Percentiles rank a stretch among this genome's conserved stretches.
phyloP scores from a whole-genome alignment of 2,329 filamentous ascomycete genomes.

The Pseudogymnoascus sp. region DNA sequence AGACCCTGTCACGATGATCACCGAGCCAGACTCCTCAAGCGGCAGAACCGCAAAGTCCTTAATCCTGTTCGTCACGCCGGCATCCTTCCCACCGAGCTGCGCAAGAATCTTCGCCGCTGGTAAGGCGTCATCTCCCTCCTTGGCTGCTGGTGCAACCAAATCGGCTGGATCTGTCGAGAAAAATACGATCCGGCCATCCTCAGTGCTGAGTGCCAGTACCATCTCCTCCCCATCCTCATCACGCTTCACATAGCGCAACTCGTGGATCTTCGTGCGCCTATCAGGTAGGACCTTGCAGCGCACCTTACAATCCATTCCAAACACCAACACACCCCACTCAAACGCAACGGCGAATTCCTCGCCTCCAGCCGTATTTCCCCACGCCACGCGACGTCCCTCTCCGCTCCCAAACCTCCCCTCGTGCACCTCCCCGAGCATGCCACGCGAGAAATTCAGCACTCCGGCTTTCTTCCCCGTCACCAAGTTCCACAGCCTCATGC shows the following conservation, averaged over 20 bases:
- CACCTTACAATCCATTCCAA: conserved; percentile 79
- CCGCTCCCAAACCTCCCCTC: conserved; percentile 71
- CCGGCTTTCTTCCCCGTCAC: conserved; percentile 94
- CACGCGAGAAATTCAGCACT: conserved; percentile 74
- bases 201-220: conserved; percentile 72
- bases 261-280: conserved; percentile 72
- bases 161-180: conserved; percentile 59
- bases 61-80: conserved; percentile 61
- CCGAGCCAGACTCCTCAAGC: conserved; percentile 40
- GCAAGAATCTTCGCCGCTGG: conserved; percentile 60
- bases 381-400: conserved; percentile 75
- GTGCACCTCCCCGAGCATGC: conserved; percentile 65
- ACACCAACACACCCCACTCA: conserved; percentile 76
- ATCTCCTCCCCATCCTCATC: conserved; percentile 41
- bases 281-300: conserved; percentile 64
- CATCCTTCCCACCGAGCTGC: conserved; percentile 68
- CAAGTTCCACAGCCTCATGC: conserved; percentile 92
- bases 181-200: conserved; percentile 81
- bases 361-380: conserved; percentile 65
- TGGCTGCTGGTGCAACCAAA: conserved; percentile 29
- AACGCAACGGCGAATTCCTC: conserved; percentile 88
- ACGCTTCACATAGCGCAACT: conserved; percentile 62
- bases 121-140: conserved; percentile 38
- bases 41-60: conserved; percentile 75
- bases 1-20: conserved; percentile 63